Evolutionary conservation across 192 early-diverging fungal species (phyloP).

Genomic region (Umbelopsis sp.): DNA sequence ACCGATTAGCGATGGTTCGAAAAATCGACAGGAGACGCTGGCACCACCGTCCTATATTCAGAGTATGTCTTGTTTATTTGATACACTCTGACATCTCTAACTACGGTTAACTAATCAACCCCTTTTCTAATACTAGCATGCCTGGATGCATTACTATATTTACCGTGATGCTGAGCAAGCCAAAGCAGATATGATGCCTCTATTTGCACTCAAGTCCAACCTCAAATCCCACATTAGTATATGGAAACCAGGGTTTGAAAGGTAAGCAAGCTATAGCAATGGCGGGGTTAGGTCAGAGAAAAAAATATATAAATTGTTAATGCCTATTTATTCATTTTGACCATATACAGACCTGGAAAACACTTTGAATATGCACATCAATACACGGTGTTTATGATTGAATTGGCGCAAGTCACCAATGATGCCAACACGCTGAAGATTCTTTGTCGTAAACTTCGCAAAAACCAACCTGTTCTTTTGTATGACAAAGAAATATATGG

Average conservation of each 20-base stretch:
- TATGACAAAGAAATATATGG: constrained; percentile 57
- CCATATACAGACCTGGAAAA: constrained; percentile 60
- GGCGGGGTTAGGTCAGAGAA: neutral
- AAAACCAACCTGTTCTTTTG: constrained; percentile 50
- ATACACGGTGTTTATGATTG: constrained; percentile 65
- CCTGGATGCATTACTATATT: constrained; percentile 64
- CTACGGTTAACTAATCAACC: neutral
- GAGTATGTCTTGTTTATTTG: constrained; percentile 42
- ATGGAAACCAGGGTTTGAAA: constrained; percentile 80
- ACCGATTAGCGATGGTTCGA: constrained; percentile 53
- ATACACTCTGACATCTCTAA: neutral
- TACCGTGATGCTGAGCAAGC: constrained; percentile 58
- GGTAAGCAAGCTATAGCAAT: constrained; percentile 33
- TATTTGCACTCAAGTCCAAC: constrained; percentile 62
- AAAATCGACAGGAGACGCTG: constrained; percentile 65
- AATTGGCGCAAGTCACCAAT: constrained; percentile 54
- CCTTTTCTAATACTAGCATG: constrained; percentile 44
- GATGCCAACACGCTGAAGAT: constrained; percentile 60
- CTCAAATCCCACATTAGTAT: constrained; percentile 64
- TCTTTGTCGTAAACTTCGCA: constrained; percentile 58
- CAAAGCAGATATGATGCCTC: constrained; percentile 55
- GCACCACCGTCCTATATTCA: constrained; percentile 71
- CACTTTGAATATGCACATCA: constrained; percentile 76
- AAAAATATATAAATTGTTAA: too few species aligned
- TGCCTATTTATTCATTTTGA: neutral